Percentiles rank a stretch among this genome's conserved stretches.
These are phyloP conservation scores for Nymphaea thermarum DNA, from an alignment of 164 flowering plant genomes.

Conservation along the genomic window DNA sequence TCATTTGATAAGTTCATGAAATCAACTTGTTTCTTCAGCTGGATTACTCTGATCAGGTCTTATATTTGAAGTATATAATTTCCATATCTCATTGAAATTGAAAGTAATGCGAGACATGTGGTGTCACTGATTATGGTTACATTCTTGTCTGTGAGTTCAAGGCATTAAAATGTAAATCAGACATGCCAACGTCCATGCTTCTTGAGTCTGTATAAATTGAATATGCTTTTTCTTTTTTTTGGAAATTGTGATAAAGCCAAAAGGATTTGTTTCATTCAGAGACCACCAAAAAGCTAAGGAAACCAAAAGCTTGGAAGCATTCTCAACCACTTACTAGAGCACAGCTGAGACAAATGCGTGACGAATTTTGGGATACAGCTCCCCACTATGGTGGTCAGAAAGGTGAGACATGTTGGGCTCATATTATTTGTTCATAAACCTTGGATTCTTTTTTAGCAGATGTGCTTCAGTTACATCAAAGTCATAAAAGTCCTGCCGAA, in stretches of 20 bases:
- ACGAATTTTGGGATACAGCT: conserved; percentile 98
- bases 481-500: no score
- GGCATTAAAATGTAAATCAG: not conserved
- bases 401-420: conserved; percentile 29
- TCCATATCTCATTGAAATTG: no score
- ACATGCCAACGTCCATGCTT: not conserved
- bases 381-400: conserved; percentile 78
- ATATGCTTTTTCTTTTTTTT: not conserved
- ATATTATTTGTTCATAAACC: no score
- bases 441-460: not conserved
- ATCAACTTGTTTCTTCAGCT: not conserved
- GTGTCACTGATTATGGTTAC: not conserved
- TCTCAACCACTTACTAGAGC: conserved; percentile 62
- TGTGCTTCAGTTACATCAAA: not conserved
- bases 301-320: conserved; percentile 90
- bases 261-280: conserved; percentile 21
- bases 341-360: conserved; percentile 71
- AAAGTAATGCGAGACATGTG: no score
- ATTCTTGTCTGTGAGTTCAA: not conserved
- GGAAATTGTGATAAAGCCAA: not conserved
- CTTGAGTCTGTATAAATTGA: not conserved
- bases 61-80: no score
- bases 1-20: no score
- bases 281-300: conserved; percentile 46
- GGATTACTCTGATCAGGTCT: not conserved